A percentile compares a stretch with the other conserved stretches of the same genome.
These are phyloP conservation scores for Meira nashicola DNA, from an alignment of 1,284 basidiomycete species.

Conservation along the genomic window DNA sequence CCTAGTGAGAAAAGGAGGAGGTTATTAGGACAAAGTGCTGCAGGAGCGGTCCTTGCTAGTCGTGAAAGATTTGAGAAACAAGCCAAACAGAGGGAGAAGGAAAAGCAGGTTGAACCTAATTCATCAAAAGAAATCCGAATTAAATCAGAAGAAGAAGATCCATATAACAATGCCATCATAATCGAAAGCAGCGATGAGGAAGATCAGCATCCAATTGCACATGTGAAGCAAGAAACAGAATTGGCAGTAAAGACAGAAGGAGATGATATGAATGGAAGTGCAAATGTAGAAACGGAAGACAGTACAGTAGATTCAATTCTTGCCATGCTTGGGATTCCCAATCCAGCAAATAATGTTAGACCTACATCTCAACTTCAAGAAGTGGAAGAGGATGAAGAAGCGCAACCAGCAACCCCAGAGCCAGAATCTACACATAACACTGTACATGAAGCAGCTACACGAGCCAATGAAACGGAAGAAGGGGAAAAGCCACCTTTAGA, in stretches of 20 bases:
- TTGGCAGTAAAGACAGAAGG: neutral
- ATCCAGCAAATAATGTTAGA: neutral
- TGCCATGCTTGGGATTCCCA: neutral
- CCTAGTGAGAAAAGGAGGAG: conserved; percentile 6
- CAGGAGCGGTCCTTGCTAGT: conserved; percentile 7
- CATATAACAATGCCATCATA: neutral
- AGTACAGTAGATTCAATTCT: neutral
- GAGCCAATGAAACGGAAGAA: neutral
- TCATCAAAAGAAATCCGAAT: neutral
- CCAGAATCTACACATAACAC: neutral
- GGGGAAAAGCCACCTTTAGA: neutral
- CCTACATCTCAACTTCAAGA: neutral
- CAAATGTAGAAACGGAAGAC: neutral
- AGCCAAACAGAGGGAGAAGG: neutral
- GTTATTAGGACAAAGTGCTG: conserved; percentile 4
- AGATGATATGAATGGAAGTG: neutral
- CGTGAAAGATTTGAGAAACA: neutral
- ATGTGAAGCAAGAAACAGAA: neutral
- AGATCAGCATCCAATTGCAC: neutral
- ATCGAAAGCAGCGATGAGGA: conserved; percentile 7
- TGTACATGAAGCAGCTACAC: neutral
- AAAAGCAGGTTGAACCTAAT: neutral
- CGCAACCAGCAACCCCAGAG: neutral
- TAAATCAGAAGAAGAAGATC: conserved; percentile 1
- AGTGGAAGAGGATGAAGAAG: neutral